Evolutionary conservation across 1,284 basidiomycete species (phyloP).

Genomic region (Rhizopogon hawkerae): DNA sequence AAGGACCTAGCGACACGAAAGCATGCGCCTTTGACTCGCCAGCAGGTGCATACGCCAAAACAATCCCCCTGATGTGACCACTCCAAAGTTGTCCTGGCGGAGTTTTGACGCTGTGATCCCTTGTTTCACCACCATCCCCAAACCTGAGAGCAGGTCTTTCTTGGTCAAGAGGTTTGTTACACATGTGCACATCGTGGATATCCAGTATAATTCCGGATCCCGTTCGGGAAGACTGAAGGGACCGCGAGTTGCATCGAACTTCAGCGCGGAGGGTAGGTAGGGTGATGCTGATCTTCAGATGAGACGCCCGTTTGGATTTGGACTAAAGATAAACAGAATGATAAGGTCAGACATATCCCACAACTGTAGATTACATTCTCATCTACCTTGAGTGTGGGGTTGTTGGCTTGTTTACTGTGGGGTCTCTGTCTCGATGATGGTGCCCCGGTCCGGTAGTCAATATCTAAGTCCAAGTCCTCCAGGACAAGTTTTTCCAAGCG

Average conservation of each 20-base stretch:
- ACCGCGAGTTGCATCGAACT: slow-evolving; percentile 47
- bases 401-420: not conserved
- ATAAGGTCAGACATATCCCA: not conserved
- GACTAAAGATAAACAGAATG: not conserved
- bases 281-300: not conserved
- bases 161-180: slow-evolving; percentile 23
- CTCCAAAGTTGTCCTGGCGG: slow-evolving; percentile 14
- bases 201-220: slow-evolving; percentile 56
- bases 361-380: not conserved
- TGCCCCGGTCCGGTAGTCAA: slow-evolving; percentile 34
- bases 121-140: slow-evolving; percentile 16
- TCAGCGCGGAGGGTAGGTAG: slow-evolving; percentile 41
- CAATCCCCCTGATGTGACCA: slow-evolving; percentile 33
- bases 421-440: slow-evolving; percentile 8
- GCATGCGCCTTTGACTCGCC: slow-evolving; percentile 20
- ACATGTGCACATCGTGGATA: slow-evolving; percentile 44
- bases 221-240: slow-evolving; percentile 39
- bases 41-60: slow-evolving; percentile 39
- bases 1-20: slow-evolving; percentile 20
- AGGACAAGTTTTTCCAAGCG: slow-evolving; percentile 44
- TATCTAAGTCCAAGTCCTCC: slow-evolving; percentile 45
- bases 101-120: slow-evolving; percentile 1
- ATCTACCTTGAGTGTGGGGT: not conserved
- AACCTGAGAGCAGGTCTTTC: slow-evolving; percentile 33
- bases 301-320: not conserved